These are phyloP conservation scores for Sideroxylon spinosum DNA, from an alignment of 179 eudicot species.

Conservation along the genomic window DNA sequence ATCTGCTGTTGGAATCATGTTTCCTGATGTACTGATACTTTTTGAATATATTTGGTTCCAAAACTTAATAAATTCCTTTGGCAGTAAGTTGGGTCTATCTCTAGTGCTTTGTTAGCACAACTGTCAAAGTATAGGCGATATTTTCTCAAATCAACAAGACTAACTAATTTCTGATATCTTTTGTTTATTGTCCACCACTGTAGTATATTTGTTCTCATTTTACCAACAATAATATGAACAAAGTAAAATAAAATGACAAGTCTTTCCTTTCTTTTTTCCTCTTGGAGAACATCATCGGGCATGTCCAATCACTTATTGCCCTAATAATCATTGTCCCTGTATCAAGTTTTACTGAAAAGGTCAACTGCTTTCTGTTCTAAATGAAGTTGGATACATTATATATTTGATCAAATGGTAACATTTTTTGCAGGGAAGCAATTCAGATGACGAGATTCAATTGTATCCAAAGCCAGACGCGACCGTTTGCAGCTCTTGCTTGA, in stretches of 20 bases:
- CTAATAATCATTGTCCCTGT: not conserved
- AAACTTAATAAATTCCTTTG: not conserved
- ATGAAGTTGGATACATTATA: not conserved
- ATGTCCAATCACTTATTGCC: not conserved
- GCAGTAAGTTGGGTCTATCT: not conserved
- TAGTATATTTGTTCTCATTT: not conserved
- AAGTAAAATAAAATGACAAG: not conserved
- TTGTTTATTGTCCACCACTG: not conserved
- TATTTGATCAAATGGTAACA: not conserved
- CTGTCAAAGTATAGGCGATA: not conserved
- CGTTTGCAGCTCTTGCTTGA: conserved; percentile 34
- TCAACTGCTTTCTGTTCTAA: not conserved
- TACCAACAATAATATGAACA: not conserved
- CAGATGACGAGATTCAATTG: conserved; percentile 27
- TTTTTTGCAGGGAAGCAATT: conserved; percentile 32
- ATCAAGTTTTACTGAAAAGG: not conserved
- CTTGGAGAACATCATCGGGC: not conserved
- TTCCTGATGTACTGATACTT: no score
- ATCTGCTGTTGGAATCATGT: not conserved
- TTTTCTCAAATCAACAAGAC: not conserved
- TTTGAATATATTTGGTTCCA: not conserved
- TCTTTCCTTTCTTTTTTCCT: not conserved
- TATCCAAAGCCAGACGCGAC: conserved; percentile 31
- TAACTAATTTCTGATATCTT: not conserved
- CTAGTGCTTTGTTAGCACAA: not conserved